Conservation (phyloP, 495 filamentous ascomycete species). For the Jackrogersella minutella region DNA sequence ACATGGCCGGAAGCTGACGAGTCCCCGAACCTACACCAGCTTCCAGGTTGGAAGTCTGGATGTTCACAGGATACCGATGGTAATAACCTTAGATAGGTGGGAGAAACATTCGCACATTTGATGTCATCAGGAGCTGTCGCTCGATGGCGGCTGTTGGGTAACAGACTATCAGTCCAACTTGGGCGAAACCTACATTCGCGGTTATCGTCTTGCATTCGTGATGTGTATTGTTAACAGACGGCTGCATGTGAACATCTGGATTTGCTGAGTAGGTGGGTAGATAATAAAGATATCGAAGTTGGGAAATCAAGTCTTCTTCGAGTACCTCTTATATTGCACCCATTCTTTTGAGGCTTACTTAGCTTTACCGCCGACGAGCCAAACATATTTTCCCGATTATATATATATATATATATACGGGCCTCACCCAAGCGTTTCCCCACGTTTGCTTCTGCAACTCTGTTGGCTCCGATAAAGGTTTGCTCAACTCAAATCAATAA, state of each 20-base stretch:
- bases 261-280: not conserved
- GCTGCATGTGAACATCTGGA: no score
- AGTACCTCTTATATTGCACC: not conserved
- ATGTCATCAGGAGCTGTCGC: conserved; percentile 10
- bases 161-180: not conserved
- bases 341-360: not conserved
- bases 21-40: conserved; percentile 2
- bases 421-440: conserved; percentile 13
- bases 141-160: conserved; percentile 19
- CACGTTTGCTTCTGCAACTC: not conserved
- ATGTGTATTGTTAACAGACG: no score
- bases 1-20: conserved; percentile 33
- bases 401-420: no score
- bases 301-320: not conserved
- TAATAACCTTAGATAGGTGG: no score
- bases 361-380: no score
- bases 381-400: no score
- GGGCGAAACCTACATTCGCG: not conserved
- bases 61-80: no score
- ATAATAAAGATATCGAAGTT: not conserved
- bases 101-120: no score
- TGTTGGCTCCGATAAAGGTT: not conserved
- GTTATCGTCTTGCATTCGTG: conserved; percentile 19
- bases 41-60: not conserved
- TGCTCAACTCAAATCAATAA: conserved; percentile 15